Base-by-base conservation (phyloP, 805 yeast genomes). In the Hanseniaspora guilliermondii region DNA sequence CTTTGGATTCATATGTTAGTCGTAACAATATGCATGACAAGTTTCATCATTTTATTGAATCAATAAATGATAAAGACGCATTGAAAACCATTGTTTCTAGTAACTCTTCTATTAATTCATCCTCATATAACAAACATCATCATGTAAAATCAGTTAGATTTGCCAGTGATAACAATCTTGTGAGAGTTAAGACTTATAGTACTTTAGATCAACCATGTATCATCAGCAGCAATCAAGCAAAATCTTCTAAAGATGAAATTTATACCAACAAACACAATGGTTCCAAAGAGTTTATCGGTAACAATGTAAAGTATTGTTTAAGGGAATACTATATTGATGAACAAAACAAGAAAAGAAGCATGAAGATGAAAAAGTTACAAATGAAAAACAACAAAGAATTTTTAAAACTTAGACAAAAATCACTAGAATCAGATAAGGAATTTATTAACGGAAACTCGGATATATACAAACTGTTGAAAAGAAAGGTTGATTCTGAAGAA, bases 31-130 rank as follows among this genome's bases (percentile, higher is more conserved):
- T n/a, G 21, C 16, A 41, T 24, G 30, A 41, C 16, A 25, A 41
- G 21, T 25, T 25, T 16, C 45, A 41, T n/a, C n/a, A 41, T 16
- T 41, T 38, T 38, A 25, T 38, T 19, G 24, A 38, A 19, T 38
- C 41, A 8, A 38, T 38, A 25, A 38, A 38, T 19, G 24, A 38
- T 14, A 38, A 38, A 14, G 24, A 38, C 22, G 24, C 24, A 19
- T 22, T 38, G 11, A 38, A 38, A 38, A 38, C 21, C 14, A 12
- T 17, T 7, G 32, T 4, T 9, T 62, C 64, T 30, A 60, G 64
- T 21, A 61, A 62, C 47, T 58, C 64, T 38, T 59, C 61, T 54
- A 49, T 61, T 12, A 47, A 53, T 21, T 44, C 58, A 24, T 19
- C 54, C 6, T 42, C 56, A 24, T 50, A 58, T 48, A 58, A 53